Evolutionary conservation across 192 early-diverging fungal species (phyloP).

Genomic region (Backusella circina): DNA sequence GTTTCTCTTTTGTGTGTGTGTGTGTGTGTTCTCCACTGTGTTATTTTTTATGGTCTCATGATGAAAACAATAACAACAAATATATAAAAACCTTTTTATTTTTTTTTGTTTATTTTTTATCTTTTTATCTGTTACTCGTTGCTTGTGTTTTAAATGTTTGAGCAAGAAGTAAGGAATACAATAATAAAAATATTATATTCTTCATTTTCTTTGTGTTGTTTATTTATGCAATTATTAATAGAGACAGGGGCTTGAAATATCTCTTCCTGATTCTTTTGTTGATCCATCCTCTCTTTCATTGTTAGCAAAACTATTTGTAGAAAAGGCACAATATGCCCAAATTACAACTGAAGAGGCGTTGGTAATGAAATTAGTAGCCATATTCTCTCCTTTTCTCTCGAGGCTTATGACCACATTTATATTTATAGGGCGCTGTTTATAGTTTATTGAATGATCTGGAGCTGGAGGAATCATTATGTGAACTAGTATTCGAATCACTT

Average conservation of each 20-base stretch:
- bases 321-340: conserved; percentile 13
- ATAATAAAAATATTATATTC: background rate
- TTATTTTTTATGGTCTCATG: background rate
- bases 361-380: background rate
- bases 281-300: background rate
- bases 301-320: conserved; percentile 5
- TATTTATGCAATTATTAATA: background rate
- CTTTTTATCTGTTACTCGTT: background rate
- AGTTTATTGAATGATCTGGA: background rate
- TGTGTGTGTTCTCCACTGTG: background rate
- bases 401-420: background rate
- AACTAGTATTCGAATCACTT: background rate
- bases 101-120: background rate
- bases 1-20: background rate
- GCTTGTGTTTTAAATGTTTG: background rate
- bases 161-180: background rate
- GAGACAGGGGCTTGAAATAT: background rate
- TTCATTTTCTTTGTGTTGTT: background rate
- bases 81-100: background rate
- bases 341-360: conserved; percentile 7
- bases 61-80: conserved; percentile 1
- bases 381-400: background rate
- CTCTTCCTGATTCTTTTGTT: conserved; percentile 3
- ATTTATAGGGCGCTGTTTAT: background rate
- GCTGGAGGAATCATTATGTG: background rate